A percentile compares a stretch with the other conserved stretches of the same genome.
phyloP scores from a whole-genome alignment of 129 eudicot genomes.

The Kitagawia praeruptora region DNA sequence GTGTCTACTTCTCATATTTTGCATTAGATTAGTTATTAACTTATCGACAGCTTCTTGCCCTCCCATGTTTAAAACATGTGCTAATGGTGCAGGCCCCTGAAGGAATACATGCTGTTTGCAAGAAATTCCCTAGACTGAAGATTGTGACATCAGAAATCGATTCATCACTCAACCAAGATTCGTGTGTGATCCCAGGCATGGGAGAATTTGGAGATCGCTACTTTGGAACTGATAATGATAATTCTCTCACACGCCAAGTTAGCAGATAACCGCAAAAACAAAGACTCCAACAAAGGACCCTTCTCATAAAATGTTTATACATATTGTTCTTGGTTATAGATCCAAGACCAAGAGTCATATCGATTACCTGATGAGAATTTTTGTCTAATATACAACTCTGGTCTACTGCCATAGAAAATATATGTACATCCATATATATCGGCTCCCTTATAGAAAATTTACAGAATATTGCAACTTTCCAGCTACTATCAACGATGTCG shows the following conservation, averaged over 20 bases:
- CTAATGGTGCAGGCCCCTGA: slow-evolving; percentile 63
- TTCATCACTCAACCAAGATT: slow-evolving; percentile 39
- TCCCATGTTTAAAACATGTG: background rate
- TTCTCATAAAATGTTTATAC: background rate
- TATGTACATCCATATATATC: background rate
- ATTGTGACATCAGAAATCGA: slow-evolving; percentile 92
- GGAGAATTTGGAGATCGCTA: slow-evolving; percentile 95
- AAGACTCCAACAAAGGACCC: too few relatives aligned
- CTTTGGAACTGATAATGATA: slow-evolving; percentile 51
- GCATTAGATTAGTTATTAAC: background rate
- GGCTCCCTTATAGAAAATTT: background rate
- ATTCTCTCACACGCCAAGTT: background rate
- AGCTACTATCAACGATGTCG: background rate
- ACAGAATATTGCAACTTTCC: background rate
- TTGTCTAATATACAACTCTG: background rate
- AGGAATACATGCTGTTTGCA: slow-evolving; percentile 73
- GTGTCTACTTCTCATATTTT: background rate
- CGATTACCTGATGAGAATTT: background rate
- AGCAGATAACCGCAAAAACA: background rate
- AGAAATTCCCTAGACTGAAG: slow-evolving; percentile 62
- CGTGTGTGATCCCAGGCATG: slow-evolving; percentile 83
- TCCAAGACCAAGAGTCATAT: background rate
- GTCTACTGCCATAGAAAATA: background rate
- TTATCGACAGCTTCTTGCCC: background rate
- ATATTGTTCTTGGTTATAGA: background rate